Conservation (phyloP, 768 basidiomycete species). For the Lactifluus hygrophoroides region DNA sequence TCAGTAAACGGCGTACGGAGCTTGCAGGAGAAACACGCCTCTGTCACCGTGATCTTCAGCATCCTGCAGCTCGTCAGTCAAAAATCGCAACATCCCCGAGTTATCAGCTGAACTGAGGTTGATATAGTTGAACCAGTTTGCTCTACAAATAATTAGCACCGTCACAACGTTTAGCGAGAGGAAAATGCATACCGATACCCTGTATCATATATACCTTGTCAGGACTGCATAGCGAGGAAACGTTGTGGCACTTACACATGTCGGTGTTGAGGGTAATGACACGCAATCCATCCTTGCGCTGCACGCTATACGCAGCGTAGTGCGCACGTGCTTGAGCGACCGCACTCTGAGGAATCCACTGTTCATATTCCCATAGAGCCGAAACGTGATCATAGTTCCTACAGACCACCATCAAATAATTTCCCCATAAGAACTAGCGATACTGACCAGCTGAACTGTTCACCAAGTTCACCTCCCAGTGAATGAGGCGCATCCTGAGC, state of each 20-base stretch:
- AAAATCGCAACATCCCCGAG: constrained; percentile 68
- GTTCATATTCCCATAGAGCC: constrained; percentile 57
- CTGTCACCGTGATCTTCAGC: constrained; percentile 71
- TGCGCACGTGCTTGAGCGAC: constrained; percentile 53
- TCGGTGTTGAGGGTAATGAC: constrained; percentile 73
- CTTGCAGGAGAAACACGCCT: constrained; percentile 31
- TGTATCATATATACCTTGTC: background rate
- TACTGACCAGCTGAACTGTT: constrained; percentile 58
- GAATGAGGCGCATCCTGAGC: constrained; percentile 55
- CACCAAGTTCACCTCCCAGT: constrained; percentile 43
- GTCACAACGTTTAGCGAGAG: background rate
- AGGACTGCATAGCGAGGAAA: constrained; percentile 4
- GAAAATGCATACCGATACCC: constrained; percentile 24
- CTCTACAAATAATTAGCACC: constrained; percentile 27
- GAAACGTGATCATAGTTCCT: constrained; percentile 78
- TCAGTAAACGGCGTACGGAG: background rate
- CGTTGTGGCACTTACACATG: constrained; percentile 43
- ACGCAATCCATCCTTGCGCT: constrained; percentile 54
- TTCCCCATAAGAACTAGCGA: background rate
- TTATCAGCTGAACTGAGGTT: constrained; percentile 60
- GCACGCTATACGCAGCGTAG: constrained; percentile 67
- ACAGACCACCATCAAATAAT: background rate
- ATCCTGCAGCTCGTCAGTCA: constrained; percentile 70
- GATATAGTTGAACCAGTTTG: constrained; percentile 73
- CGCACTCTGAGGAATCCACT: constrained; percentile 55